Base-by-base conservation (phyloP, 75 land plant species). In the Cupressus sempervirens region DNA sequence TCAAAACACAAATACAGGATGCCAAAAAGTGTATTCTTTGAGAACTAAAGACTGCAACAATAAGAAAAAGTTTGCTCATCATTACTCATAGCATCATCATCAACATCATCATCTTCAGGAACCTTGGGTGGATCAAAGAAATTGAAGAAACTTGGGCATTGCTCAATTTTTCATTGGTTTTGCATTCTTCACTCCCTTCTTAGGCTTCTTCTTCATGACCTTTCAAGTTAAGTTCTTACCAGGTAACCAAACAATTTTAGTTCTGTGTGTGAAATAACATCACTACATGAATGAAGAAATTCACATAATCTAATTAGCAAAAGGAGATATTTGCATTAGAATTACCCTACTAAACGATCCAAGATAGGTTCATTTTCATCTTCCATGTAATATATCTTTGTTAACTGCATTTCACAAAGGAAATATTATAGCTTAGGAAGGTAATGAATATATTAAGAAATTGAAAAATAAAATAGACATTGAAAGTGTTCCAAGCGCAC, bases 141-240 rank as follows among this genome's bases (percentile, higher is more conserved):
- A 80, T 91, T 91, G 83, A 91, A 91, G 70, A 91, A 91, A 82
- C 92, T 91, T 15, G 87, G 89, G 84, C 91, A 89, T 48, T 87
- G 85, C 83, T 89, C 92, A 12, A 88, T 85, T 75, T 84, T 91
- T 91, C 1, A 87, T 87, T 41, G 91, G 87, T 73, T 91, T 91
- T 43, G 89, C 35, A 82, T 85, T 87, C 92, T 90, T 91, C 11
- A 89, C 86, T 82, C 92, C 92, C 81, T 91, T 91, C 87, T 91
- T 91, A 4, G 89, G 91, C 75, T 90, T 91, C 85, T 86, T 91
- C 86, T 88, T 91, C 85, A 91, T 46, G 34, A 91, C 85, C 75
- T 91, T 91, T 87, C 87, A 86, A 15, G 92, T 91, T 29, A 91
- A 35, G 48, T 87, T 91, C 91, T 91, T 91, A 43, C 92, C 92